Conservation (phyloP, 148 eudicot species). For the Selenicereus undatus region DNA sequence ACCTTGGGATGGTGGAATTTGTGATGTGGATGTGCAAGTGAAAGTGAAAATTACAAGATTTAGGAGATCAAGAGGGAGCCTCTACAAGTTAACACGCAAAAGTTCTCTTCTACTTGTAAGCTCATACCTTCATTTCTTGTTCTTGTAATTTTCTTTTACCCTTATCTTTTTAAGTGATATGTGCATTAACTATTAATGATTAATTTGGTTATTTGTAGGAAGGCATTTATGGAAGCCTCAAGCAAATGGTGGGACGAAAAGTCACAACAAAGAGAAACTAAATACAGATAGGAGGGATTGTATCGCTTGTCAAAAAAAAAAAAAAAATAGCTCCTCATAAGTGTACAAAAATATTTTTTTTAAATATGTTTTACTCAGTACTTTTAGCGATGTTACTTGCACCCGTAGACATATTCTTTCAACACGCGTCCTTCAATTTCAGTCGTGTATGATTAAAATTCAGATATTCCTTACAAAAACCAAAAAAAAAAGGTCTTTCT, state of each 20-base stretch:
- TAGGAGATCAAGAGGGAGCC: constrained; percentile 35
- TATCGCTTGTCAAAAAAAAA: too few relatives aligned
- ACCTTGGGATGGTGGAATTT: constrained; percentile 7
- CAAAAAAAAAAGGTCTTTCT: too few relatives aligned
- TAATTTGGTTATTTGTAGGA: constrained; percentile 19
- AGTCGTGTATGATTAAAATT: too few relatives aligned
- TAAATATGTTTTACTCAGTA: too few relatives aligned
- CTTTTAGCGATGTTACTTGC: too few relatives aligned
- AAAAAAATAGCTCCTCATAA: too few relatives aligned
- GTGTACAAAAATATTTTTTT: too few relatives aligned
- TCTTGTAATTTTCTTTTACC: too few relatives aligned
- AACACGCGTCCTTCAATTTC: too few relatives aligned
- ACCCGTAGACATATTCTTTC: too few relatives aligned
- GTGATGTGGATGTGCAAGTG: constrained; percentile 20
- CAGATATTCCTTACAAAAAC: too few relatives aligned
- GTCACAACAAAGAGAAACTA: constrained; percentile 24
- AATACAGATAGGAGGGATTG: not conserved
- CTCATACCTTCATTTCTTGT: not conserved
- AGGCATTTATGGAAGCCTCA: constrained; percentile 35
- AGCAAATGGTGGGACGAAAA: constrained; percentile 41
- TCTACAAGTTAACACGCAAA: constrained; percentile 24
- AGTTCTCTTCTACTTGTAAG: constrained; percentile 50
- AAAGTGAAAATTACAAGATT: constrained; percentile 27
- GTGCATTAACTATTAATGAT: not conserved
- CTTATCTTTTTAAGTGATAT: too few relatives aligned